Conservation (phyloP, 73 alveolate genomes). For the Paramecium primaurelia region DNA sequence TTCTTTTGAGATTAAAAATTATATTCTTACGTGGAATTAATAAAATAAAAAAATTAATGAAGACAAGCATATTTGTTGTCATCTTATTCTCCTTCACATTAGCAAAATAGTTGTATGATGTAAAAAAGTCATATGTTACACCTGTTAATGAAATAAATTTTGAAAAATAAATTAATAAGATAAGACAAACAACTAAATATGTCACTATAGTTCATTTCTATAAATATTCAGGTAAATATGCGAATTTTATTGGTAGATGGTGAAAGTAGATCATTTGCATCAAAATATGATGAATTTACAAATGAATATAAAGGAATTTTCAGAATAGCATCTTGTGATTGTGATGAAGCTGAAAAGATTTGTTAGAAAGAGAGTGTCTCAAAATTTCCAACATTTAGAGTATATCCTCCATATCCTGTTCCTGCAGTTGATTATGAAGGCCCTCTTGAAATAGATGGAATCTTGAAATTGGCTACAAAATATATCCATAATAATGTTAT, state of each 20-base stretch:
- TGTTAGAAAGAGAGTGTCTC: constrained; percentile 88
- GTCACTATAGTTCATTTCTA: constrained; percentile 67
- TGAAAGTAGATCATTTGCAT: constrained; percentile 51
- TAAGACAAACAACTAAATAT: constrained; percentile 59
- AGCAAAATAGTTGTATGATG: constrained; percentile 33
- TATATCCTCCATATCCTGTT: constrained; percentile 97
- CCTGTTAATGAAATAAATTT: constrained; percentile 55
- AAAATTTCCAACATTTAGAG: constrained; percentile 83
- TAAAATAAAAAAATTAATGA: not conserved
- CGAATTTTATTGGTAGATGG: constrained; percentile 32
- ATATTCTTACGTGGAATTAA: not conserved
- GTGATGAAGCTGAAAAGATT: constrained; percentile 79
- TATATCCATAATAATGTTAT: constrained; percentile 83
- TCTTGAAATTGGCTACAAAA: constrained; percentile 72
- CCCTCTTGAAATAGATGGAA: constrained; percentile 60
- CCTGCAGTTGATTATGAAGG: constrained; percentile 91
- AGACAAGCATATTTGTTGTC: not conserved
- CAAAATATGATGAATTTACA: constrained; percentile 81
- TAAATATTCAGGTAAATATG: constrained; percentile 11
- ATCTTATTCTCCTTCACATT: constrained; percentile 3
- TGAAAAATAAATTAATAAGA: constrained; percentile 59
- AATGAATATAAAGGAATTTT: constrained; percentile 95
- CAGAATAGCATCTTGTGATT: constrained; percentile 88
- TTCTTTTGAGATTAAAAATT: not conserved
- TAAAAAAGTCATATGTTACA: constrained; percentile 54